A percentile compares a stretch with the other conserved stretches of the same genome.
These are phyloP conservation scores for Eimeria tenella DNA, from an alignment of 169 alveolate species.

Conservation along the genomic window DNA sequence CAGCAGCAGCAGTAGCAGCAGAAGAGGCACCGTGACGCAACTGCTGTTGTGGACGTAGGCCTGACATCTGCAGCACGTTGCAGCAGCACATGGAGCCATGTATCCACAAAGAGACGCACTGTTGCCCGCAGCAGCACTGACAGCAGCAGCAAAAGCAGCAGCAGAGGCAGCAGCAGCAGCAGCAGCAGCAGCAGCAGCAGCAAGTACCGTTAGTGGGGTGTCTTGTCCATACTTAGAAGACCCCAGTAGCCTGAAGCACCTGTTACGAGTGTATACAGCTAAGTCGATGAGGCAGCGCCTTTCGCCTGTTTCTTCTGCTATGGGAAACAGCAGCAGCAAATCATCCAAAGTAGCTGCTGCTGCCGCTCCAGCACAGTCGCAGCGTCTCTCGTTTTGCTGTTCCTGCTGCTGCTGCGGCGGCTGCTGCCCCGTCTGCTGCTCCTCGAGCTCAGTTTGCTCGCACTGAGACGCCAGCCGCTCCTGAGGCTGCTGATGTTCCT, in stretches of 20 bases:
- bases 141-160: not conserved
- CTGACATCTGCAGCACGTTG: not conserved
- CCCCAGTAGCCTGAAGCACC: not conserved
- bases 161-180: not conserved
- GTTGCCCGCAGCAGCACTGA: not conserved
- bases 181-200: not conserved
- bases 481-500: too few species aligned
- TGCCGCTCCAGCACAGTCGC: not conserved
- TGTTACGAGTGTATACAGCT: not conserved
- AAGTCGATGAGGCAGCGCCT: not conserved
- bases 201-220: not conserved
- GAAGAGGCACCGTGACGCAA: not conserved
- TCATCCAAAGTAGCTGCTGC: not conserved
- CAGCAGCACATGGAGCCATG: not conserved
- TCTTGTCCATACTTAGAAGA: not conserved
- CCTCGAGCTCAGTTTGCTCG: not conserved
- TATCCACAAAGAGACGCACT: not conserved
- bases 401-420: too few species aligned
- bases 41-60: not conserved
- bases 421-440: not conserved
- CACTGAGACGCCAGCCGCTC: too few species aligned
- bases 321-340: not conserved
- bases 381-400: not conserved
- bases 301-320: not conserved
- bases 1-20: constrained; percentile 3